Percentiles rank a stretch among this genome's conserved stretches.
Conservation (phyloP, 2,329 filamentous ascomycete genomes). For the Elsinoe perseae region DNA sequence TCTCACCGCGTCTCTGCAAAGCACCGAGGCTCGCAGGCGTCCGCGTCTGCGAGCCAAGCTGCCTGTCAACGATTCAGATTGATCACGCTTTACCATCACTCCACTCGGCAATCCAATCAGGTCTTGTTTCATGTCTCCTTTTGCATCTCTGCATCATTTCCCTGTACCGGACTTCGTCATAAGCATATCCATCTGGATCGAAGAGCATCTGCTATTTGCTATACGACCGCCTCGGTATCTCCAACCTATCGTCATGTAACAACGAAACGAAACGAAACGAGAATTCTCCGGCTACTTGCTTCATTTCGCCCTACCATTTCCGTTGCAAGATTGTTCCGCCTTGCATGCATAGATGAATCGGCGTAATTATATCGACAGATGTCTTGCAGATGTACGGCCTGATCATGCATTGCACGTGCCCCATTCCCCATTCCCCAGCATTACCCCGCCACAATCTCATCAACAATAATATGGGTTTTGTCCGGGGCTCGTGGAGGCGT, state of each 20-base stretch:
- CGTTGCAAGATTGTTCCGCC: neutral
- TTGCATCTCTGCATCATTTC: neutral
- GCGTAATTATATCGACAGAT: neutral
- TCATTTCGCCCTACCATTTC: neutral
- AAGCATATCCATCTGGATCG: neutral
- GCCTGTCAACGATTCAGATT: conserved; percentile 9
- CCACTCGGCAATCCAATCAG: neutral
- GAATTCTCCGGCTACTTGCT: neutral
- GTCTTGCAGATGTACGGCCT: neutral
- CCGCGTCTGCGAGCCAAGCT: neutral
- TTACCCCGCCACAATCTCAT: neutral
- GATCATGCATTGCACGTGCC: neutral
- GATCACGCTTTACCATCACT: neutral
- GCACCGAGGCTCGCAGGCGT: neutral
- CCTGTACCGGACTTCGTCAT: conserved; percentile 1
- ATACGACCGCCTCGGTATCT: neutral
- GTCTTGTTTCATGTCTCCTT: neutral
- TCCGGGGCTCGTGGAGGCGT: neutral
- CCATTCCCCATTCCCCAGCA: neutral
- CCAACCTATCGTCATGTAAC: neutral
- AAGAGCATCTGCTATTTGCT: neutral
- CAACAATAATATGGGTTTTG: neutral
- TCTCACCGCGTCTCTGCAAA: conserved; percentile 11
- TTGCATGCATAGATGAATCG: neutral
- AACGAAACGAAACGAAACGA: no score